Evolutionary conservation across 108 stramenopile species (phyloP), one percentile per base, ranked within the genome.

Genomic region (Nitzschia inconspicua): DNA sequence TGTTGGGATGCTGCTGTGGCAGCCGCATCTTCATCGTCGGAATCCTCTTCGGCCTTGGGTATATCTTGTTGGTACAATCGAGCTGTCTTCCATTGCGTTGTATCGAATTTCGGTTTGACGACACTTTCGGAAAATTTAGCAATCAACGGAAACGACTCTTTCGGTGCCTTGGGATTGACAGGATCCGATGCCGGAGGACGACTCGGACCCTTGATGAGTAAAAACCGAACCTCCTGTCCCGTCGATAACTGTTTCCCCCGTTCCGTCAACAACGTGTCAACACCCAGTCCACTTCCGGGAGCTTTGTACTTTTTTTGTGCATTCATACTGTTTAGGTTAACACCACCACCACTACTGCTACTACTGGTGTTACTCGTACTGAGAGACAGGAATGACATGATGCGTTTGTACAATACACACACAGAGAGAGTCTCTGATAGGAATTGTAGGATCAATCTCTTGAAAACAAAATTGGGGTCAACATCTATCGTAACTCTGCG

Each of bases 1-100:
- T 75, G 20, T 53, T 60, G 49, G 30, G 65, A 27, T 11, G 55
- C 53, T 44, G 52, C 47, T 56, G 65, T 55, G 32, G 55, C 65
- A 9, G 76, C 78, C 19, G 73, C 73, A 22, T 79, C 84, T 46
- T 86, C 85, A 67, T 91, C 62, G 46, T 70, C 66, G 18, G 63
- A 60, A 60, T 80, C 74, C 18, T 73, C 88, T 65, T 79, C 65
- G 40, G 82, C 80, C 73, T 83, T 83, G 14, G 87, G 87, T 36
- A 88, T 73, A 57, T 91, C 90, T 63, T 88, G 82, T 60, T 88
- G 84, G 58, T 84, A 87, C 65, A 91, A 66, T 50, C 86, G 66
- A 19, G 71, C 84, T 20, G 63, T 63, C 29, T 65, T 66, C 84
- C 81, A 80, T 19, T 54, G 64, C 8, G 54, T 31, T 43, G 51